phyloP scores from a whole-genome alignment of 2,329 filamentous ascomycete genomes.

The Orbilia brochopaga region DNA sequence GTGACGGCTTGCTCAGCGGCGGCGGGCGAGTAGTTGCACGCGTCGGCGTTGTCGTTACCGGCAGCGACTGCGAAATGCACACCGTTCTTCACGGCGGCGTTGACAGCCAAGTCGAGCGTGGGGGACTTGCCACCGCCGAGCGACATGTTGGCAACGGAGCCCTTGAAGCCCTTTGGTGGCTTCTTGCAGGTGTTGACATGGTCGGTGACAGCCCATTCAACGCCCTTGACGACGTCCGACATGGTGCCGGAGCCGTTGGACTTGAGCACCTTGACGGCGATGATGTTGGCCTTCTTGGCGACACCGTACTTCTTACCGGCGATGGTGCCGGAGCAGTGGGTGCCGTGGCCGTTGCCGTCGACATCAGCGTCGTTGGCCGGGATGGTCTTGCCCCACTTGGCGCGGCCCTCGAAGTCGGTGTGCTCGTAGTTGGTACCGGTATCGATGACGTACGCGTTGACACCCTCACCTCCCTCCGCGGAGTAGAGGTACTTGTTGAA shows the following conservation, averaged over 20 bases:
- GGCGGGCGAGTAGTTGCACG: slow-evolving; percentile 98
- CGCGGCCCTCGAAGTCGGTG: slow-evolving; percentile 96
- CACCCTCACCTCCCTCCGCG: slow-evolving; percentile 88
- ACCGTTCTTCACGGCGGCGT: slow-evolving; percentile 67
- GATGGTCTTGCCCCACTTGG: slow-evolving; percentile 96
- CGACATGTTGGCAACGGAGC: slow-evolving; percentile 98
- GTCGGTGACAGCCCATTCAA: slow-evolving; percentile 85
- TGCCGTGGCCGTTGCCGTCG: slow-evolving; percentile 98
- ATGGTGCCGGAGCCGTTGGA: slow-evolving; percentile 98
- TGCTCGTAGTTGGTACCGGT: slow-evolving; percentile 93
- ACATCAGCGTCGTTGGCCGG: slow-evolving; percentile 80
- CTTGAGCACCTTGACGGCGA: slow-evolving; percentile 96
- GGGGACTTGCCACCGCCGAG: slow-evolving; percentile 96
- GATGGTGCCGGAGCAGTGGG: slow-evolving; percentile 97
- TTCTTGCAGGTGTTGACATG: slow-evolving; percentile 87
- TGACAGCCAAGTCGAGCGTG: slow-evolving; percentile 72
- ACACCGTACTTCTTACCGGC: slow-evolving; percentile 99
- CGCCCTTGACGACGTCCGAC: slow-evolving; percentile 98
- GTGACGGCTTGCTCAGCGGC: slow-evolving; percentile 90
- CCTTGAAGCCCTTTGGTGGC: slow-evolving; percentile 95
- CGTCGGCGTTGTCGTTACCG: slow-evolving; percentile 98
- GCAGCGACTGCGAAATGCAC: slow-evolving; percentile 98
- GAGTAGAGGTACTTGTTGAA: slow-evolving; percentile 99
- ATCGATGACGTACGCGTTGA: slow-evolving; percentile 98
- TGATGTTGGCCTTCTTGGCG: slow-evolving; percentile 96